These are phyloP conservation scores for Neotropicomus parvogracilis DNA, from an alignment of 1,284 basidiomycete species.

Conservation along the genomic window DNA sequence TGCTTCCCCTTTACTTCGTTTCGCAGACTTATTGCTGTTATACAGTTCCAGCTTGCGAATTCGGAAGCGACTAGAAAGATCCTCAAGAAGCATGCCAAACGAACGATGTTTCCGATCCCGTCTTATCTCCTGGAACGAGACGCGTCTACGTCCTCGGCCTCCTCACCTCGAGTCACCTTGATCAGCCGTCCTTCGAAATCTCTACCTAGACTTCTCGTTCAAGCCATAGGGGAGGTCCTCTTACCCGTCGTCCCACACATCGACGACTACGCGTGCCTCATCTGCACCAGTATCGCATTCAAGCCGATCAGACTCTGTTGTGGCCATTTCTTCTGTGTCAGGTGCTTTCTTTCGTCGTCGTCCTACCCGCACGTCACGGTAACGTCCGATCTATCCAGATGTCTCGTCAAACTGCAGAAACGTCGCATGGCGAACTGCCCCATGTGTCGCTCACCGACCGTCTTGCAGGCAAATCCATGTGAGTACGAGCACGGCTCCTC, in stretches of 20 bases:
- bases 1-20: neutral
- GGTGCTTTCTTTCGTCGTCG: slow-evolving; percentile 33
- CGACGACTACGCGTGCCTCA: slow-evolving; percentile 75
- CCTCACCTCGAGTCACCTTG: slow-evolving; percentile 22
- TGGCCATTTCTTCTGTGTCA: slow-evolving; percentile 88
- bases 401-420: slow-evolving; percentile 93
- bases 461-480: slow-evolving; percentile 72
- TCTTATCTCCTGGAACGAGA: slow-evolving; percentile 16
- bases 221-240: slow-evolving; percentile 81
- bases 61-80: slow-evolving; percentile 88
- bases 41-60: slow-evolving; percentile 81
- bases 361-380: no score
- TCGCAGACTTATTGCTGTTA: no score
- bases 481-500: neutral
- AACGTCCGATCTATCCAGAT: slow-evolving; percentile 38
- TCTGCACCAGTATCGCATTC: slow-evolving; percentile 83
- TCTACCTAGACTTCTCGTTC: slow-evolving; percentile 78
- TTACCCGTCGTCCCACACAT: slow-evolving; percentile 82
- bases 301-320: slow-evolving; percentile 85
- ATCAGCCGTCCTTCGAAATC: slow-evolving; percentile 38
- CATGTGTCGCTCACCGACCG: slow-evolving; percentile 77
- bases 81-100: slow-evolving; percentile 93
- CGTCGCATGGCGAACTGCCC: slow-evolving; percentile 79
- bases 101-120: slow-evolving; percentile 64
- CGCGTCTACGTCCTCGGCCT: slow-evolving; percentile 7